Percentiles rank a stretch among this genome's conserved stretches.
Conservation (phyloP, 1,284 basidiomycete species). For the Coniferiporia sulphurascens region DNA sequence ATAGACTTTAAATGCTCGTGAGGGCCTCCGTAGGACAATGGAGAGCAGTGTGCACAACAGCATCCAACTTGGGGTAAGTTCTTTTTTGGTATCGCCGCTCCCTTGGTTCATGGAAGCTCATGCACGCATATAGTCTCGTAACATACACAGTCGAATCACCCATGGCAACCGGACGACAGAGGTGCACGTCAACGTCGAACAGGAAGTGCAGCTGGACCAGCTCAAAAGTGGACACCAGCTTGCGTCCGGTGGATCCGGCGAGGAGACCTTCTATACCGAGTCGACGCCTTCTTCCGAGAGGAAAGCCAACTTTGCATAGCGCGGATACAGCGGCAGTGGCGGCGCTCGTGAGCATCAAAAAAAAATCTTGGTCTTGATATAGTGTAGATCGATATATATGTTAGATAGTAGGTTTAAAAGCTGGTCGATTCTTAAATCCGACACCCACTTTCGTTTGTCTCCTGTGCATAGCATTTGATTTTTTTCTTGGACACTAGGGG, state of each 20-base stretch:
- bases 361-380: not conserved
- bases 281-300: conserved; percentile 9
- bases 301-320: conserved; percentile 12
- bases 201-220: conserved; percentile 10
- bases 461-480: not conserved
- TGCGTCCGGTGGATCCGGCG: conserved; percentile 1
- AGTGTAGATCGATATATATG: not conserved
- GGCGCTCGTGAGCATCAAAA: not conserved
- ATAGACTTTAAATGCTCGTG: conserved; percentile 15
- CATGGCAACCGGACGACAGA: conserved; percentile 11
- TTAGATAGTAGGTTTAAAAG: conserved; percentile 3
- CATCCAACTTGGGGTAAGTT: conserved; percentile 6
- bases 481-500: not conserved
- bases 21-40: conserved; percentile 13
- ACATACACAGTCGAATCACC: not conserved
- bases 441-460: not conserved
- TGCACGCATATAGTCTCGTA: conserved; percentile 1
- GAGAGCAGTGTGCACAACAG: conserved; percentile 14
- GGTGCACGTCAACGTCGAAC: conserved; percentile 15
- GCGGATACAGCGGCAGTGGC: not conserved
- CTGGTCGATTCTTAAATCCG: not conserved
- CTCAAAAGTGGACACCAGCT: conserved; percentile 5
- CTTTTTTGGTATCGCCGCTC: not conserved
- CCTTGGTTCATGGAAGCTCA: not conserved
- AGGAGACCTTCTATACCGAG: conserved; percentile 5